Conservation (phyloP, 2,329 filamentous ascomycete genomes). For the Eutypella sp. region DNA sequence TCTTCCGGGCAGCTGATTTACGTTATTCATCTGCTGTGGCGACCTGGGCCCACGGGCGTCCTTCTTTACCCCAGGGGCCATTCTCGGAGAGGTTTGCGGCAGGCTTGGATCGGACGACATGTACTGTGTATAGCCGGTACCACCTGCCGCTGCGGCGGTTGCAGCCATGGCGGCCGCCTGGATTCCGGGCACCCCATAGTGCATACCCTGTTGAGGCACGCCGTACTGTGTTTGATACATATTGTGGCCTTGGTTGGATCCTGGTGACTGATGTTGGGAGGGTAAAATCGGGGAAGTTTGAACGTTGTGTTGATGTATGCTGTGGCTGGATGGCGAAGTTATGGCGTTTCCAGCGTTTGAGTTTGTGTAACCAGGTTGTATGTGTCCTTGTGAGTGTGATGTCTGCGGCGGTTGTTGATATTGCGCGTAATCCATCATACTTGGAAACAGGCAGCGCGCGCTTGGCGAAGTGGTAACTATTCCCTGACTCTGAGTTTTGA, state of each 20-base stretch:
- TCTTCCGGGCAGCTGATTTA: conserved; percentile 55
- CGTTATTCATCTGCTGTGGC: conserved; percentile 64
- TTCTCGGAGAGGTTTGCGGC: conserved; percentile 70
- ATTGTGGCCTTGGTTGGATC: conserved; percentile 62
- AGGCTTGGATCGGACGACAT: conserved; percentile 66
- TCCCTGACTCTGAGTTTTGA: conserved; percentile 23
- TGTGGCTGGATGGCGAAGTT: conserved; percentile 68
- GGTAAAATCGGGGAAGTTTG: conserved; percentile 78
- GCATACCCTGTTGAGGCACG: conserved; percentile 69
- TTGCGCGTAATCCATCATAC: conserved; percentile 71
- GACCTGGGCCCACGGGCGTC: conserved; percentile 71
- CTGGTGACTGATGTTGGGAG: conserved; percentile 67
- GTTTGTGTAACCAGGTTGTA: conserved; percentile 58
- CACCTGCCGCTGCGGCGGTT: conserved; percentile 85
- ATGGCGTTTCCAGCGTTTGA: conserved; percentile 54
- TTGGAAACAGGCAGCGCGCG: conserved; percentile 26
- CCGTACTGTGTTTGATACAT: conserved; percentile 77
- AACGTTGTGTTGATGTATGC: conserved; percentile 60
- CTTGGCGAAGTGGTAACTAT: conserved; percentile 25
- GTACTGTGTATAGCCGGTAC: conserved; percentile 60
- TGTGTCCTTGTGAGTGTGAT: conserved; percentile 53
- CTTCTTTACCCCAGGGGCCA: conserved; percentile 63
- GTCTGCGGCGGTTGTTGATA: conserved; percentile 67
- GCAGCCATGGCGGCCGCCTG: conserved; percentile 90
- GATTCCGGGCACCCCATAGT: conserved; percentile 77